A percentile compares a stretch with the other conserved stretches of the same genome.
Evolutionary conservation across 179 eudicot species (phyloP).

Genomic region (Silene noctiflora): DNA sequence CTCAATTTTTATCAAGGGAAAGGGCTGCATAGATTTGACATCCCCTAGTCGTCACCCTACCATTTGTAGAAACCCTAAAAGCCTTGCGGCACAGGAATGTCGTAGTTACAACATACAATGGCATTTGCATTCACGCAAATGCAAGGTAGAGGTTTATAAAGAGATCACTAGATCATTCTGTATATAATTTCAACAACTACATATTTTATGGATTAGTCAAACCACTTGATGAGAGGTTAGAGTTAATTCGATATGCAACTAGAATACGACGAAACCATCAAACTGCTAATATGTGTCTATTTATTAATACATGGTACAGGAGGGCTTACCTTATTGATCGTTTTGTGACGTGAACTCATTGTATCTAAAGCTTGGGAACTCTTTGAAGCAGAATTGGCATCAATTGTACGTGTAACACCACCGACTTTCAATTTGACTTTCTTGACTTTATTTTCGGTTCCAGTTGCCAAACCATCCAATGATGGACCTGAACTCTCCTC

Average conservation of each 20-base stretch:
- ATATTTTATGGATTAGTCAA: background rate
- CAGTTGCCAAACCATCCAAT: slow-evolving; percentile 37
- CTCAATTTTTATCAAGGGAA: background rate
- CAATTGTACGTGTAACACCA: slow-evolving; percentile 73
- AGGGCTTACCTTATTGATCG: background rate
- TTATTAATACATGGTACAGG: background rate
- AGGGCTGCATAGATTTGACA: background rate
- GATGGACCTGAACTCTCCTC: slow-evolving; percentile 29
- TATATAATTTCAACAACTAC: background rate
- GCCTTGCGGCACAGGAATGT: too few species aligned
- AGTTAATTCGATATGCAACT: background rate
- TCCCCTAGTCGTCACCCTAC: too few species aligned
- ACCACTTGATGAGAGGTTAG: slow-evolving; percentile 8
- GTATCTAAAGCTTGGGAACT: slow-evolving; percentile 41
- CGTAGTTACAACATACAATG: background rate
- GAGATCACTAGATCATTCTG: background rate
- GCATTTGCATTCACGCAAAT: background rate
- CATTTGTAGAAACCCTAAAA: too few species aligned
- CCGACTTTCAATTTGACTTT: slow-evolving; percentile 86
- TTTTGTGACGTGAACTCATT: slow-evolving; percentile 36
- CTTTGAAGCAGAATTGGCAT: slow-evolving; percentile 47
- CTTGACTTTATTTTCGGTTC: slow-evolving; percentile 50
- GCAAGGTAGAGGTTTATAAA: background rate
- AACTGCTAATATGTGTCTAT: background rate
- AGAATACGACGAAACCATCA: background rate